Evolutionary conservation across 495 filamentous ascomycete genomes (phyloP).

Genomic region (Oleoguttula mirabilis): DNA sequence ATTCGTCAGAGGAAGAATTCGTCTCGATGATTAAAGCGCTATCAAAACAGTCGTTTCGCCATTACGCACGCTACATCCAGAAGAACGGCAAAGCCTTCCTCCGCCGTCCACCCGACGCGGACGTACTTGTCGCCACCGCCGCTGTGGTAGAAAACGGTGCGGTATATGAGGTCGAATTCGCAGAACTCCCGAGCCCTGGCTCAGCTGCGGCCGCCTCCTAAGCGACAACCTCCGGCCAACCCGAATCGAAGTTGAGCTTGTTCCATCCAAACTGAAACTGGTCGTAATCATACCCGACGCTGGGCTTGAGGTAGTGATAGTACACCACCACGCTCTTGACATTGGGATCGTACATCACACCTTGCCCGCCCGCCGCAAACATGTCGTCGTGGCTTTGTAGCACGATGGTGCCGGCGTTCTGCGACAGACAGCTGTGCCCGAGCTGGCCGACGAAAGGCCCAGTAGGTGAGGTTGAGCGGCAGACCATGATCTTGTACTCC

Average conservation of each 20-base stretch:
- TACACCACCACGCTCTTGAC: neutral
- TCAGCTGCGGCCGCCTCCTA: too few species aligned
- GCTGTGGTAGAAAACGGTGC: too few species aligned
- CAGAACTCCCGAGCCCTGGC: too few species aligned
- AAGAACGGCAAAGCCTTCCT: too few species aligned
- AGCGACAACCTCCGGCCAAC: neutral
- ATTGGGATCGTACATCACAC: neutral
- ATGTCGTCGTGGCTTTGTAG: neutral
- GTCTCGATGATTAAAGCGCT: neutral
- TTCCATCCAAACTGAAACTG: neutral
- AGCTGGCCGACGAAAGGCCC: neutral
- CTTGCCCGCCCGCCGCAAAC: neutral
- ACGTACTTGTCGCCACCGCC: too few species aligned
- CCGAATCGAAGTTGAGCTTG: neutral
- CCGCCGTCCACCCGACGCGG: too few species aligned
- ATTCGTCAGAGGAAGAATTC: neutral
- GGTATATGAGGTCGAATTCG: too few species aligned
- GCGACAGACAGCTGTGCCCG: neutral
- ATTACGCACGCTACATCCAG: too few species aligned
- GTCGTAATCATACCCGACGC: neutral
- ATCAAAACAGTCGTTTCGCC: too few species aligned
- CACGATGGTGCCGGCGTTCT: neutral
- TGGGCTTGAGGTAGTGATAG: neutral
- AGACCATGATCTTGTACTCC: conserved; percentile 58
- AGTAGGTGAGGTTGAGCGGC: conserved; percentile 34